Evolutionary conservation across 177 flowering plant species (phyloP), one percentile per base, ranked within the genome.

Genomic region (Vitis hybrid): DNA sequence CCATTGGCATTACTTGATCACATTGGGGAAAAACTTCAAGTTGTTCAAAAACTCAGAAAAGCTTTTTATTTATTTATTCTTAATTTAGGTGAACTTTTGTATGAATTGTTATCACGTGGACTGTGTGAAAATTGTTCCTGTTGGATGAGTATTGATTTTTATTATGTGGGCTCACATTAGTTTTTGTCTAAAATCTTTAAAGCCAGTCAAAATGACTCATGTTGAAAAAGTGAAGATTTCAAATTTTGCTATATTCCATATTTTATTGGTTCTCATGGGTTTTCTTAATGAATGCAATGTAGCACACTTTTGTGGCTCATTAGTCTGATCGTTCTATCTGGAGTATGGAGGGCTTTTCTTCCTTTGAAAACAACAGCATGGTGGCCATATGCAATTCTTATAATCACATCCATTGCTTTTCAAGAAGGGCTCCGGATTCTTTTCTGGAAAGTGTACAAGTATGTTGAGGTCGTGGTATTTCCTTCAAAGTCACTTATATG

Each of bases 401-500:
- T 94, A 22, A 10, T 93, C 71, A 79, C 96, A 2, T 93, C 98
- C 6, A 86, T 94, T 65, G 82, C 70, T 22, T 86, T 94, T 69
- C 99, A 94, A 82, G 99, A 94, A 84, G 93, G 74, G 48, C 83
- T 93, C 57, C 86, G 98, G 49, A 9, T 93, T 71, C 69, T 87
- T 48, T 86, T 91, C 78, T 94, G 99, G 99, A 90, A 71, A 77
- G 79, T 79, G 61, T 90, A 93, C 86, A 87, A 85, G 98, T 94
- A 84, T 51, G 93, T 61, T n/a, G 10, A n/a, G 29, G 16, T 22
- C 18, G 1, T 58, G 14, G 14, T 52, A 50, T 19, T 52, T 62
- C 51, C 7, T 49, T 60, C 15, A 29, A 22, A 57, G 11, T 34
- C 18, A 39, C 5, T 31, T 22, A 15, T 7, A 50, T 8, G 20